These are phyloP conservation scores for Capsicum chinense DNA, from an alignment of 257 asterid species.

Conservation along the genomic window DNA sequence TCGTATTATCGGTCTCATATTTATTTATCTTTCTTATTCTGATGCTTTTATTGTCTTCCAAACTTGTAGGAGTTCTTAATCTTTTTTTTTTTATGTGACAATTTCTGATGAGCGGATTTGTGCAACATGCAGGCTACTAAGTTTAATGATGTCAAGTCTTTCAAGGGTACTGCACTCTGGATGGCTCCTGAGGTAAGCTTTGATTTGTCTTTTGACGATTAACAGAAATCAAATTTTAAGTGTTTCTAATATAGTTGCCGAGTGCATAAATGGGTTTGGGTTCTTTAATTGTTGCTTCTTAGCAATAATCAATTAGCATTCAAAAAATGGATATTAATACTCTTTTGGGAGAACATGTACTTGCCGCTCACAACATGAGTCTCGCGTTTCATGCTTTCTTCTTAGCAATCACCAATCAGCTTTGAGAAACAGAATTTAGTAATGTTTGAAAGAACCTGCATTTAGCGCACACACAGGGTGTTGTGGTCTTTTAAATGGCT, in stretches of 20 bases:
- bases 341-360: neutral
- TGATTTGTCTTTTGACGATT: slow-evolving; percentile 19
- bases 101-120: slow-evolving; percentile 33
- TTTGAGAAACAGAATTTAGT: neutral
- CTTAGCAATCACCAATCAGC: slow-evolving; percentile 22
- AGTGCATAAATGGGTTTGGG: neutral
- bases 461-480: neutral
- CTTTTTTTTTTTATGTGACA: slow-evolving; percentile 1
- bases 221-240: neutral
- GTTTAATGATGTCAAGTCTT: slow-evolving; percentile 86
- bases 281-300: neutral
- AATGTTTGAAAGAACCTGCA: neutral
- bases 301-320: slow-evolving; percentile 21
- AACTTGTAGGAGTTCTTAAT: slow-evolving; percentile 23
- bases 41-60: neutral
- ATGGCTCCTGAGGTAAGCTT: slow-evolving; percentile 98
- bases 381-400: slow-evolving; percentile 1
- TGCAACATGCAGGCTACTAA: slow-evolving; percentile 70
- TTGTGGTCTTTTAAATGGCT: neutral
- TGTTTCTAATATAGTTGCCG: neutral
- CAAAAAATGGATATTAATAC: neutral
- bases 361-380: neutral
- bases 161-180: slow-evolving; percentile 97
- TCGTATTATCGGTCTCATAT: neutral
- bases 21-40: slow-evolving; percentile 31